These are phyloP conservation scores for Cercophora newfieldiana DNA, from an alignment of 495 filamentous ascomycete genomes.

Conservation along the genomic window DNA sequence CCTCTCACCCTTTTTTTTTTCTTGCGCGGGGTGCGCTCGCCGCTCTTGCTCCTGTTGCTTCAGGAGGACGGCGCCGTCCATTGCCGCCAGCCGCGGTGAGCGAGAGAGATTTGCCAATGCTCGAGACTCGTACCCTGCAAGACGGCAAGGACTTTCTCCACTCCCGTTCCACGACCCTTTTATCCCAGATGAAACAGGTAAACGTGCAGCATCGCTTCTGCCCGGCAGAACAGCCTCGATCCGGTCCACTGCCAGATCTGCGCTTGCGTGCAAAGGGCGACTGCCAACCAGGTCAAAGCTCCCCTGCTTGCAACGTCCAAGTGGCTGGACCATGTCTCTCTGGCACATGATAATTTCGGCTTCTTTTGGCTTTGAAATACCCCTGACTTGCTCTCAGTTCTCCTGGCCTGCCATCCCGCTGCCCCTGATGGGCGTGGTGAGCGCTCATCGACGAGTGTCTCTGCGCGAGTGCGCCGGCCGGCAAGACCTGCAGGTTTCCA, in stretches of 20 bases:
- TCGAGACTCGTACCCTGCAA: slow-evolving; percentile 20
- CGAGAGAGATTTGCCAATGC: slow-evolving; percentile 5
- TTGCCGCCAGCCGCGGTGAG: slow-evolving; percentile 21
- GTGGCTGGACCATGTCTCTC: slow-evolving; percentile 10
- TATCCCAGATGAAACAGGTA: slow-evolving; percentile 37
- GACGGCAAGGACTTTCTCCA: slow-evolving; percentile 31
- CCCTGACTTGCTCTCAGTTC: neutral
- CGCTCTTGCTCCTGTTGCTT: neutral
- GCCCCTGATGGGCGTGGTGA: neutral
- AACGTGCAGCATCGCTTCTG: slow-evolving; percentile 35
- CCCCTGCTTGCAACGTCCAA: neutral
- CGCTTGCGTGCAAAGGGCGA: neutral
- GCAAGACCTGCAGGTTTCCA: neutral
- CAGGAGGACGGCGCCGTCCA: neutral
- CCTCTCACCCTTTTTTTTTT: neutral
- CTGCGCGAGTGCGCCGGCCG: neutral
- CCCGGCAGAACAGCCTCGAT: slow-evolving; percentile 30
- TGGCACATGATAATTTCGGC: slow-evolving; percentile 12
- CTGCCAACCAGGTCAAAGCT: slow-evolving; percentile 18
- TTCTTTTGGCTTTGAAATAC: neutral
- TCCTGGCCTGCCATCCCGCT: slow-evolving; percentile 1
- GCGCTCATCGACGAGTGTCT: neutral
- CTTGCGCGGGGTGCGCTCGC: neutral
- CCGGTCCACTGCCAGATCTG: slow-evolving; percentile 17
- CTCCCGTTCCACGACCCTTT: slow-evolving; percentile 27